Base-by-base conservation (phyloP, 2,329 filamentous ascomycete species). In the Aspergillus bombycis region DNA sequence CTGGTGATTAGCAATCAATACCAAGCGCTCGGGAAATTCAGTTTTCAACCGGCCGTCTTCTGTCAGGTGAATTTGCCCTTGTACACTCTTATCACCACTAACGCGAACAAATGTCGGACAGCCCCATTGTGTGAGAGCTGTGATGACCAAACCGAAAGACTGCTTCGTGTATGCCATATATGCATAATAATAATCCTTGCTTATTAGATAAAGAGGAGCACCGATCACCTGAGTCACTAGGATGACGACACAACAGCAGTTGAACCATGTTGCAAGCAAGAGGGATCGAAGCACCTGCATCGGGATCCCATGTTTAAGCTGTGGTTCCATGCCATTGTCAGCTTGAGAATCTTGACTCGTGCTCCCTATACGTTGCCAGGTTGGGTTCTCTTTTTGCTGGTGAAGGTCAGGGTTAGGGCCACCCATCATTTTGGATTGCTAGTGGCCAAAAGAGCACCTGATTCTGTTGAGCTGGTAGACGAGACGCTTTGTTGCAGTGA, bases 141-240 rank as follows among this genome's bases (percentile, higher is more conserved):
- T 86, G 62, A 88, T 83, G 26, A 88, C 79, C n/a, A 90, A 79
- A 0, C 85, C 87, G 72, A 89, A 89, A 7, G 83, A 86, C 72
- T 88, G 84, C 73, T 89, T 89, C 21, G 88, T 89, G 72, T 86
- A 85, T 26, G 87, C 85, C 84, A 89, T 89, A 71, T 87, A 89
- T 11, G 82, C 81, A 71, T 89, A 86, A 74, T 88, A 89, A 70
- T 85, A 88, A 54, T 85, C 80, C 60, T 83, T 84, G 68, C 87
- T 85, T 71, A 88, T 83, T 59, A 88, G 74, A 71, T 89, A 89
- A 36, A 89, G 75, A 0, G 87, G 87, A 10, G 84, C 80, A 19
- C 88, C 87, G 53, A 89, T 77, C 63, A 88, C 78, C 68, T 89
- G 88, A 7, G 86, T 88, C 45, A 80, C 81, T 65, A 84, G 81